A percentile compares a stretch with the other conserved stretches of the same genome.
Conservation (phyloP, 257 asterid species). For the Capsicum baccatum region DNA sequence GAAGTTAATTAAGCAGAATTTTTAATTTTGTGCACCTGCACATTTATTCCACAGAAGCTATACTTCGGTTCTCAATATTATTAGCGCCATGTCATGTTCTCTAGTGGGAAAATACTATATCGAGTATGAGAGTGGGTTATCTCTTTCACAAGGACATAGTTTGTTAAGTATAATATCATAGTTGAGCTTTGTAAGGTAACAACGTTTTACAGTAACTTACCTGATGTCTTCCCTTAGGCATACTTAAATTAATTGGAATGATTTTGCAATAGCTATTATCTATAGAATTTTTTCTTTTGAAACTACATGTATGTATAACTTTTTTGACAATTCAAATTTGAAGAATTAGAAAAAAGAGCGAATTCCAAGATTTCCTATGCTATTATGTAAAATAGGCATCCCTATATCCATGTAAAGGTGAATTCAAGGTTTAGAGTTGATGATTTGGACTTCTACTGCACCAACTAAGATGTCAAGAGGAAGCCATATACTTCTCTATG, state of each 20-base stretch:
- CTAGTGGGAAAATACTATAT: not conserved
- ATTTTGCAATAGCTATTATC: not conserved
- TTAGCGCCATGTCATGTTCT: not conserved
- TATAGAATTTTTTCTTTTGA: too few species aligned
- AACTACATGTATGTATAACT: not conserved
- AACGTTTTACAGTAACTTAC: not conserved
- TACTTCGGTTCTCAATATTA: not conserved
- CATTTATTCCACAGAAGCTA: not conserved
- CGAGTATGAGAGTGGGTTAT: not conserved
- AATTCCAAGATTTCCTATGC: not conserved
- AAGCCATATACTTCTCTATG: not conserved
- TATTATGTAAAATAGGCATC: not conserved
- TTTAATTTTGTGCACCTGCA: not conserved
- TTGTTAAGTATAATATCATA: not conserved
- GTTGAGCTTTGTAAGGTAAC: not conserved
- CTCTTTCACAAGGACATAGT: not conserved
- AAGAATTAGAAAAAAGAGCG: not conserved
- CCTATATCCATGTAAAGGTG: not conserved
- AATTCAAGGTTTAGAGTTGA: not conserved
- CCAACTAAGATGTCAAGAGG: not conserved
- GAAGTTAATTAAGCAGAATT: not conserved
- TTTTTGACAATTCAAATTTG: not conserved
- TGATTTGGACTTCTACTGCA: too few species aligned
- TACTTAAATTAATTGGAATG: not conserved
- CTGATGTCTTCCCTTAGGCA: not conserved